Conservation (phyloP, 257 asterid species). For the Nicotiana paniculata region DNA sequence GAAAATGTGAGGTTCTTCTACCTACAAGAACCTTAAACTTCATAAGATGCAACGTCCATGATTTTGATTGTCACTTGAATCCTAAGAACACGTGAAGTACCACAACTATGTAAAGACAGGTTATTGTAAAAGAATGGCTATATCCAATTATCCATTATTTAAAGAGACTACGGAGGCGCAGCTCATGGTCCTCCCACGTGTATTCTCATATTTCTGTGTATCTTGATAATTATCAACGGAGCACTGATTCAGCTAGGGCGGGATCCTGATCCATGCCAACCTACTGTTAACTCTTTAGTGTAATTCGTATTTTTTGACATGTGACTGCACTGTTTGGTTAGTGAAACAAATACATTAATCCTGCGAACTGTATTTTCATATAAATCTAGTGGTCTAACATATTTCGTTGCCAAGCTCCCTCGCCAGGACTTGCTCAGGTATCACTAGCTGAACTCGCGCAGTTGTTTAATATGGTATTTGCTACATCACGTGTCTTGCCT, state of each 20-base stretch:
- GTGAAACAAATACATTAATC: too few species aligned
- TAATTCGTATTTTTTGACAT: too few species aligned
- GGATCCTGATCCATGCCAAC: neutral
- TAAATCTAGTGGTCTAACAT: neutral
- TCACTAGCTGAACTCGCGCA: neutral
- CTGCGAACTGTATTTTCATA: too few species aligned
- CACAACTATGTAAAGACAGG: neutral
- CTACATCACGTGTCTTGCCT: neutral
- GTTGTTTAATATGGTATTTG: neutral
- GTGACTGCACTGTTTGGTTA: too few species aligned
- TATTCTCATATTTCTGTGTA: neutral
- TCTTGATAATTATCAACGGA: neutral
- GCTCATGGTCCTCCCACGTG: neutral
- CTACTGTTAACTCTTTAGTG: neutral
- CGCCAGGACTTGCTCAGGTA: neutral
- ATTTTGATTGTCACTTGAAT: neutral
- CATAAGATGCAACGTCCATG: neutral
- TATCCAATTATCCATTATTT: neutral
- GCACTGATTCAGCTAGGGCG: neutral
- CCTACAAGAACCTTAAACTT: neutral
- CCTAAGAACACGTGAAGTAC: neutral
- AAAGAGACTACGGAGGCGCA: neutral
- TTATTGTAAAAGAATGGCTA: neutral
- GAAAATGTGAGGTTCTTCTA: neutral
- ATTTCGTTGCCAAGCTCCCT: neutral